Percentiles rank a stretch among this genome's conserved stretches.
Conservation (phyloP, 2,329 filamentous ascomycete species). For the Ophiostoma ips region DNA sequence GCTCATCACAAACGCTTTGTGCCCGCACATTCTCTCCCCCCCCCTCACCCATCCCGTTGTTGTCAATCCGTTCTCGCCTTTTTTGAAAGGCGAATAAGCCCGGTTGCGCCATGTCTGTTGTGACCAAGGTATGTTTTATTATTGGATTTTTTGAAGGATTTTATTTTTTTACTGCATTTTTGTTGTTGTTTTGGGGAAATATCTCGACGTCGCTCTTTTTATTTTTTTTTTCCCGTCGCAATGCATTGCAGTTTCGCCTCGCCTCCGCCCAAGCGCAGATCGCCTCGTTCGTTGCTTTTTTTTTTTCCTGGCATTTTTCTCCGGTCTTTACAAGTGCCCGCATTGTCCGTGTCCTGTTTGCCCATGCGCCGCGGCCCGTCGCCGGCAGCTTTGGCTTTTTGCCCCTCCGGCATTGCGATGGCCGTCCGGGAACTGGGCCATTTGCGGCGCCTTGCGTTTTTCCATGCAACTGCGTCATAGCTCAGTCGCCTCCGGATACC, state of each 20-base stretch:
- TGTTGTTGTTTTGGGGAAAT: no score
- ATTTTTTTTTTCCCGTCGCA: no score
- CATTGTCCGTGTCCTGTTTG: background rate
- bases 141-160: background rate
- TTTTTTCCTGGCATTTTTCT: background rate
- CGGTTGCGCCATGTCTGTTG: constrained; percentile 47
- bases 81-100: constrained; percentile 37
- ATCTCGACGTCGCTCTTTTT: background rate
- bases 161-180: background rate
- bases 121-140: constrained; percentile 39
- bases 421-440: no score
- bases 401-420: no score
- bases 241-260: no score
- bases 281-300: background rate
- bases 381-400: background rate
- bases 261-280: background rate
- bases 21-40: background rate
- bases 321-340: background rate
- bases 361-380: background rate
- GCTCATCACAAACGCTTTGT: background rate
- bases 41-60: constrained; percentile 9
- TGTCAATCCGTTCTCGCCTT: constrained; percentile 26
- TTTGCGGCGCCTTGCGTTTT: no score
- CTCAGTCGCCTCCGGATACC: no score
- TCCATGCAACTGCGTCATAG: no score